These are phyloP conservation scores for Pseudogymnoascus sp. DNA, from an alignment of 2,329 filamentous ascomycete genomes.

Conservation along the genomic window DNA sequence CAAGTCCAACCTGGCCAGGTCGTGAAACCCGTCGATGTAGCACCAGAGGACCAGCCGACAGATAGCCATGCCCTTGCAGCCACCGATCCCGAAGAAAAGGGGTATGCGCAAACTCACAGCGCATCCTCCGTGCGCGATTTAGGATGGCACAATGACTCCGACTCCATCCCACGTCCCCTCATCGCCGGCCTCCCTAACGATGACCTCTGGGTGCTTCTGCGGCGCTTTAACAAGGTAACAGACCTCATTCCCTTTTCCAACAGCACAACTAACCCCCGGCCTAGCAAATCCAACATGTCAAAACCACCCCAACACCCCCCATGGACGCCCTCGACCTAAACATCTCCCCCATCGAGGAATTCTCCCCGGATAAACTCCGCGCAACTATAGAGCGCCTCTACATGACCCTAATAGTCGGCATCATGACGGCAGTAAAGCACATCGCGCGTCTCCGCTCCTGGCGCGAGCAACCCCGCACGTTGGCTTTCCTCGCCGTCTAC, in stretches of 20 bases:
- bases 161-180: constrained; percentile 43
- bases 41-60: constrained; percentile 25
- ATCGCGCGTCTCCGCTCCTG: constrained; percentile 70
- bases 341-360: constrained; percentile 74
- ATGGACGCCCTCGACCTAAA: constrained; percentile 70
- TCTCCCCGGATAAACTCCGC: constrained; percentile 75
- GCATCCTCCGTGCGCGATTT: constrained; percentile 41
- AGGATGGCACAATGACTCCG: constrained; percentile 46
- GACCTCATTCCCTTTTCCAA: too few species aligned
- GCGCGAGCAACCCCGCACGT: constrained; percentile 63
- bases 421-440: constrained; percentile 64
- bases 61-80: constrained; percentile 36
- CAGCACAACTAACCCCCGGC: constrained; percentile 21
- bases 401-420: constrained; percentile 64
- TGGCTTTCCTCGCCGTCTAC: constrained; percentile 51
- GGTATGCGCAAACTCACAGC: constrained; percentile 35
- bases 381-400: constrained; percentile 73
- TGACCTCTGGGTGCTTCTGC: constrained; percentile 54
- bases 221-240: constrained; percentile 55
- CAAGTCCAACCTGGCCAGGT: not conserved
- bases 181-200: constrained; percentile 56
- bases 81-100: constrained; percentile 33
- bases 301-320: constrained; percentile 47
- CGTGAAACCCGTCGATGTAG: not conserved
- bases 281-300: constrained; percentile 56